phyloP scores from a whole-genome alignment of 805 yeast genomes.

The Wickerhamomyces canadensis region DNA sequence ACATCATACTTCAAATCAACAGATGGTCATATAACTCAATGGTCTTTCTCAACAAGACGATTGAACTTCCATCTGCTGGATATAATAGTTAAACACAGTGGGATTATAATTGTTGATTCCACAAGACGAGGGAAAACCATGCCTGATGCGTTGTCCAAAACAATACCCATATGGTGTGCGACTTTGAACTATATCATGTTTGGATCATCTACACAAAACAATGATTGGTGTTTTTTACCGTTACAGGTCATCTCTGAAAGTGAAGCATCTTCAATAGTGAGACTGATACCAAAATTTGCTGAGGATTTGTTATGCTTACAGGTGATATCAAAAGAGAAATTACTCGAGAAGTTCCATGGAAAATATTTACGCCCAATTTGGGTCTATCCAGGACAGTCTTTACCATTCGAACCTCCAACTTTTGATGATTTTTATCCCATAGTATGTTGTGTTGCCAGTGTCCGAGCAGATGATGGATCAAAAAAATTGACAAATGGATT shows the following conservation, averaged over 20 bases:
- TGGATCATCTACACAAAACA: slow-evolving; percentile 24
- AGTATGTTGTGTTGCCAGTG: slow-evolving; percentile 57
- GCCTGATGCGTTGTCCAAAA: slow-evolving; percentile 85
- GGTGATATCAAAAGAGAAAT: slow-evolving; percentile 29
- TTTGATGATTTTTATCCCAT: slow-evolving; percentile 34
- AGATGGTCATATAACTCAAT: slow-evolving; percentile 80
- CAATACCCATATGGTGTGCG: slow-evolving; percentile 90
- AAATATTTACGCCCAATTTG: slow-evolving; percentile 63
- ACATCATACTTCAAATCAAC: slow-evolving; percentile 82
- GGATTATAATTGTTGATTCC: slow-evolving; percentile 69
- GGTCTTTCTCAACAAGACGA: slow-evolving; percentile 73
- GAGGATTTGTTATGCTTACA: slow-evolving; percentile 35
- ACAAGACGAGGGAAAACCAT: slow-evolving; percentile 79
- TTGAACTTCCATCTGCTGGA: slow-evolving; percentile 68
- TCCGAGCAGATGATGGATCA: slow-evolving; percentile 54
- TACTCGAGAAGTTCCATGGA: slow-evolving; percentile 28
- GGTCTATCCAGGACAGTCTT: slow-evolving; percentile 51
- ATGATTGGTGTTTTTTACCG: slow-evolving; percentile 43
- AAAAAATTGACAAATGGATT: slow-evolving; percentile 41
- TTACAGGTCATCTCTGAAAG: slow-evolving; percentile 47
- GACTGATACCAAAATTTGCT: slow-evolving; percentile 44
- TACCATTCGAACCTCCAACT: slow-evolving; percentile 29
- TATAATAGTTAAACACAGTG: slow-evolving; percentile 34
- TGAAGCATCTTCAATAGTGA: slow-evolving; percentile 48
- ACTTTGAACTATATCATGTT: slow-evolving; percentile 55